phyloP scores from a whole-genome alignment of 2,329 filamentous ascomycete species.

The Fusarium tanahbumbuense region DNA sequence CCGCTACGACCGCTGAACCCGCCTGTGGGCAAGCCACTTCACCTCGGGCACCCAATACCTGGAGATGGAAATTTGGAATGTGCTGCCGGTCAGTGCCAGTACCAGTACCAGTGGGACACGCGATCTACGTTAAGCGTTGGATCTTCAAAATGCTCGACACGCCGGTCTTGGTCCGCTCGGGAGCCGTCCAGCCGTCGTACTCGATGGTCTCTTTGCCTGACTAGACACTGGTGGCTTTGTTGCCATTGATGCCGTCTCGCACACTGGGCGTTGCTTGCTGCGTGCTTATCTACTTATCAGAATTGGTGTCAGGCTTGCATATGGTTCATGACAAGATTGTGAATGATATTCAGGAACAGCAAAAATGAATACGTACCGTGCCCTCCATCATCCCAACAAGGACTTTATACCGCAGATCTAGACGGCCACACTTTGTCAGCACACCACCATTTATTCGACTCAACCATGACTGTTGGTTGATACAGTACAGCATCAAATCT shows the following conservation, averaged over 20 bases:
- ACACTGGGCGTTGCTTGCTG: neutral
- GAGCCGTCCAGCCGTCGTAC: neutral
- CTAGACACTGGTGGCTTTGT: neutral
- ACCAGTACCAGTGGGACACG: slow-evolving; percentile 46
- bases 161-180: neutral
- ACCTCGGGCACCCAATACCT: slow-evolving; percentile 43
- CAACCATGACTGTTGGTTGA: slow-evolving; percentile 6
- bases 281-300: neutral
- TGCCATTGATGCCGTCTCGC: slow-evolving; percentile 8
- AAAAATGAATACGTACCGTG: slow-evolving; percentile 18
- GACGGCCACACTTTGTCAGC: slow-evolving; percentile 23
- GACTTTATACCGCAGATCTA: slow-evolving; percentile 33
- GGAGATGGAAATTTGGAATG: slow-evolving; percentile 44
- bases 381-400: slow-evolving; percentile 27
- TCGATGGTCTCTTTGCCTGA: neutral
- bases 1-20: slow-evolving; percentile 42
- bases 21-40: slow-evolving; percentile 43
- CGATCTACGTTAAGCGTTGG: slow-evolving; percentile 33
- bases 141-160: slow-evolving; percentile 4
- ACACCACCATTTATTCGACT: slow-evolving; percentile 26
- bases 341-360: slow-evolving; percentile 38
- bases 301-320: slow-evolving; percentile 13
- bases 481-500: neutral
- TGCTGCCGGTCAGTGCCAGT: slow-evolving; percentile 9
- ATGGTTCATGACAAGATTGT: slow-evolving; percentile 17